Conservation (phyloP, 164 flowering plant genomes). For the Stephania yunnanensis region DNA sequence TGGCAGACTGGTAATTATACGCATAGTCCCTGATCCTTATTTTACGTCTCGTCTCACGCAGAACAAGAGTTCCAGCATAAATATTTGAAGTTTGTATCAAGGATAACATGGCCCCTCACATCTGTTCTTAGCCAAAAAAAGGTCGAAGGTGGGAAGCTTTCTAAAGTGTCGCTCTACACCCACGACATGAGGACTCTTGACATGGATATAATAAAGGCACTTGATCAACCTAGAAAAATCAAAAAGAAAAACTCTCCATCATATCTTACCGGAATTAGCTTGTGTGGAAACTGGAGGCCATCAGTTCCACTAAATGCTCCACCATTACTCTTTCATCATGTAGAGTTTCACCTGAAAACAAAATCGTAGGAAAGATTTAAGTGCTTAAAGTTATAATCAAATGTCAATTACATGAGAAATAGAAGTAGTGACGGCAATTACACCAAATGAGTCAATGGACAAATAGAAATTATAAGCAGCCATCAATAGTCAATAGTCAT, state of each 20-base stretch:
- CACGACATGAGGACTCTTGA: background rate
- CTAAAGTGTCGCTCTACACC: background rate
- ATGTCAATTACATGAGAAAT: background rate
- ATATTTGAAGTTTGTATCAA: no score
- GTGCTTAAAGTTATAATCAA: background rate
- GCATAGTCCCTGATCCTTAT: no score
- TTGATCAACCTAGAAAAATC: background rate
- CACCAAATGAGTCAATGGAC: background rate
- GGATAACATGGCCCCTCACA: no score
- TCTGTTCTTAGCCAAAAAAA: no score
- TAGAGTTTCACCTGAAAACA: conserved; percentile 73
- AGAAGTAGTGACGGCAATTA: background rate
- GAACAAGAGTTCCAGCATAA: no score
- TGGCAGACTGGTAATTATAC: no score
- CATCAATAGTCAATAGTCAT: background rate
- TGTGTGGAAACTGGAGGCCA: conserved; percentile 85
- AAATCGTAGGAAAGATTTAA: conserved; percentile 1
- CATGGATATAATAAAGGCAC: background rate
- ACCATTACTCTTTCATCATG: conserved; percentile 93
- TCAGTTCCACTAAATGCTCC: conserved; percentile 76
- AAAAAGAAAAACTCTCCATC: background rate
- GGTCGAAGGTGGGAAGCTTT: background rate
- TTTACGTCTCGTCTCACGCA: no score
- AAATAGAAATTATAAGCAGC: conserved; percentile 1
- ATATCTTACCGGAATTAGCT: conserved; percentile 78